Base-by-base conservation (phyloP, 306 rosid species). In the Chamaecrista fasciculata region DNA sequence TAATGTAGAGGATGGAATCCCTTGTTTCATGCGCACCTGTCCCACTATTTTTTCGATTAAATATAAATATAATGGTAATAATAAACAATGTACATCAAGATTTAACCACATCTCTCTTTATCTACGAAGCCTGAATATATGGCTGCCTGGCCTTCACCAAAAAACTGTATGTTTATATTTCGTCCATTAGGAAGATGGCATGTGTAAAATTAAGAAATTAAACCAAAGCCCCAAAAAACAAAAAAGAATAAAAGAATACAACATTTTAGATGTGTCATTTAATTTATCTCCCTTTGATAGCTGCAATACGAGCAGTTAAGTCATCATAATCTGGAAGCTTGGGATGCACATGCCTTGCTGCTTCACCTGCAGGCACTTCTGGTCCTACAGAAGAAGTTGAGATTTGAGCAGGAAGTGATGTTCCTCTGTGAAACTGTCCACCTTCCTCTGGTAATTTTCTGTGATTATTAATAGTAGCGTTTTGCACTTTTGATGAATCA, bases 271-370 rank as follows among this genome's bases (percentile, higher is more conserved):
- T 4, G 11, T 20, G 60, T 50, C 29, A 29, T 37, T 24, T 9
- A 24, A 4, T 72, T 72, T 77, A 86, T 56, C 60, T 80, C 63
- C 83, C 79, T 57, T 73, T 83, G 34, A 88, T 89, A 66, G 89
- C 78, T 19, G 95, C 88, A 37, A 95, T 44, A n/a, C 85, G 89
- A 62, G 92, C 88, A 1, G 87, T 69, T 21, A 91, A 81, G 52
- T 89, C 88, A 4, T 95, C 99, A 31, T 91, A 95, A 21, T 95
- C 95, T 0, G 97, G 99, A 49, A 90, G 79, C 48, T 86, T 85
- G 11, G 98, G 96, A 70, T 87, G 95, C 34, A 82, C 90, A 33
- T 82, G 88, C 6, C 49, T 11, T 1, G 29, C 5, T 0, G 29
- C 71, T 52, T 62, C 79, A 78, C 55, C 61, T 28, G 26, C 61